Conservation (phyloP, 805 yeast genomes). For the Kodamaea nitidulidarum region DNA sequence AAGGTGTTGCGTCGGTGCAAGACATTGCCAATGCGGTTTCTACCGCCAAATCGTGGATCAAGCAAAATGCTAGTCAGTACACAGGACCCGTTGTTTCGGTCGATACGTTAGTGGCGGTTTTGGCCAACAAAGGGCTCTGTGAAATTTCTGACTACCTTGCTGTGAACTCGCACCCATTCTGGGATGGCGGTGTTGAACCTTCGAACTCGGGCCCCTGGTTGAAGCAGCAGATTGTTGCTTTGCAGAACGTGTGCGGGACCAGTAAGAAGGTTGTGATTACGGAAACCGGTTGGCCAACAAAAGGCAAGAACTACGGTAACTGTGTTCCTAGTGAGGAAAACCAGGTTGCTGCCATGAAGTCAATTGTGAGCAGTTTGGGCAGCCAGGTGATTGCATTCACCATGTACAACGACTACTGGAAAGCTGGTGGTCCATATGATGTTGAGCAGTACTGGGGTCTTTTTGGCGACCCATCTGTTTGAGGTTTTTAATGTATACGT, state of each 20-base stretch:
- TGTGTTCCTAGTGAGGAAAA: slow-evolving; percentile 54
- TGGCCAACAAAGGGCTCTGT: slow-evolving; percentile 49
- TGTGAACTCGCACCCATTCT: slow-evolving; percentile 65
- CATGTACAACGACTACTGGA: slow-evolving; percentile 63
- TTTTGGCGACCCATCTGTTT: slow-evolving; percentile 20
- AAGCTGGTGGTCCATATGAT: slow-evolving; percentile 48
- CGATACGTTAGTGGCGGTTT: slow-evolving; percentile 61
- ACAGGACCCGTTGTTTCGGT: slow-evolving; percentile 59
- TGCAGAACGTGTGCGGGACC: slow-evolving; percentile 46
- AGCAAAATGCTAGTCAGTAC: slow-evolving; percentile 41
- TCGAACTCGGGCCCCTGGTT: slow-evolving; percentile 53
- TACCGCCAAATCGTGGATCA: slow-evolving; percentile 44
- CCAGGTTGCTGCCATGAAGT: slow-evolving; percentile 49
- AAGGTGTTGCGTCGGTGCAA: slow-evolving; percentile 44
- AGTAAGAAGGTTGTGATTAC: slow-evolving; percentile 48
- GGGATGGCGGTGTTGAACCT: slow-evolving; percentile 53
- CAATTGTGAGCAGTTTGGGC: slow-evolving; percentile 45
- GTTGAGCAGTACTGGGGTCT: slow-evolving; percentile 65
- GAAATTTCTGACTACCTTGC: slow-evolving; percentile 58
- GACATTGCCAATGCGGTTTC: slow-evolving; percentile 46
- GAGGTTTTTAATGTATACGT: not conserved
- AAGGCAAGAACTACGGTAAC: slow-evolving; percentile 49
- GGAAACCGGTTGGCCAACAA: slow-evolving; percentile 72
- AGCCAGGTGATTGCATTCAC: slow-evolving; percentile 55
- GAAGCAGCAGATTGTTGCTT: slow-evolving; percentile 40